phyloP scores from a whole-genome alignment of 2,329 filamentous ascomycete species.

The Ophiostoma himal-ulmi region DNA sequence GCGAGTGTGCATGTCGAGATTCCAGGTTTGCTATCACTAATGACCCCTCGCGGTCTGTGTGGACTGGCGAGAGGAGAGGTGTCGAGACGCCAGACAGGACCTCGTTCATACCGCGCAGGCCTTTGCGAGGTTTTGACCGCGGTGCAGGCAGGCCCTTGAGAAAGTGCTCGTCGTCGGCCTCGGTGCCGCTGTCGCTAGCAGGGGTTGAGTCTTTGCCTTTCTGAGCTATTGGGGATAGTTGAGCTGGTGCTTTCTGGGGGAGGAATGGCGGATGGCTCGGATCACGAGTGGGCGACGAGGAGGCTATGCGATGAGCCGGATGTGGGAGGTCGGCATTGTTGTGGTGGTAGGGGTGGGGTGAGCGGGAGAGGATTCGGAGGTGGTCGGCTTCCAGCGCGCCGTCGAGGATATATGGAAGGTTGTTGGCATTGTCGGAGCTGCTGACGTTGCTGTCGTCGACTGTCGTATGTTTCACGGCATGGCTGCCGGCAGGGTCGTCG shows the following conservation, averaged over 20 bases:
- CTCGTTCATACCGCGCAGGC: conserved; percentile 59
- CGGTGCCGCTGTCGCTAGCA: conserved; percentile 83
- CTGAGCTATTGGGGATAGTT: neutral
- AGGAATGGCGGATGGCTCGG: neutral
- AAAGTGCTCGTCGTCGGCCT: conserved; percentile 90
- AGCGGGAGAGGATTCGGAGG: conserved; percentile 51
- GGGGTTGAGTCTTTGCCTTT: conserved; percentile 49
- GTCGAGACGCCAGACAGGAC: conserved; percentile 51
- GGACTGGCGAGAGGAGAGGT: conserved; percentile 45
- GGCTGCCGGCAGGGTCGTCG: conserved; percentile 6
- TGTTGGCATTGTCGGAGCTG: neutral
- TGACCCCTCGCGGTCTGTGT: neutral
- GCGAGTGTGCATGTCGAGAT: neutral
- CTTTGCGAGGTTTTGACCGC: conserved; percentile 66
- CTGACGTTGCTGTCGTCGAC: neutral
- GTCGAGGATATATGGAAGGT: neutral
- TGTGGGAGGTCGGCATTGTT: conserved; percentile 52
- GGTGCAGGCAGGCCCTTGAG: conserved; percentile 80
- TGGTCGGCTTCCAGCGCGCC: conserved; percentile 27
- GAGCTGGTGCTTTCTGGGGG: neutral
- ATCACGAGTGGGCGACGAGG: neutral
- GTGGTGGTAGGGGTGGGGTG: conserved; percentile 63
- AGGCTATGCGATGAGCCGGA: conserved; percentile 39
- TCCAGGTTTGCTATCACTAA: neutral
- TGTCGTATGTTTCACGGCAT: neutral